Percentiles rank a stretch among this genome's conserved stretches.
These are phyloP conservation scores for Croton laevigatus DNA, from an alignment of 441 rosid species.

Conservation along the genomic window DNA sequence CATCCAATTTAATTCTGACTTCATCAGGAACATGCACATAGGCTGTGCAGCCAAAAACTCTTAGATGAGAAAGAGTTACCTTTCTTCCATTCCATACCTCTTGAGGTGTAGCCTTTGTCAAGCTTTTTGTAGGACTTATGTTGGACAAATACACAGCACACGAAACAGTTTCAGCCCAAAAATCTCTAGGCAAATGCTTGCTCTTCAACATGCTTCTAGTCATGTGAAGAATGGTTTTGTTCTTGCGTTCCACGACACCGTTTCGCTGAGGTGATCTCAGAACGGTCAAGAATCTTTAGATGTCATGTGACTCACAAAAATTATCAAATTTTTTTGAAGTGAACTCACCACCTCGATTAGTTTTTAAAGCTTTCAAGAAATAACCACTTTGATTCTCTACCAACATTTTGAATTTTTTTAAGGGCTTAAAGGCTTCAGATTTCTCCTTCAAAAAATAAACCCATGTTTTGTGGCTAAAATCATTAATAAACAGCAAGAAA, in stretches of 20 bases:
- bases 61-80: background rate
- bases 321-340: background rate
- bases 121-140: too few species aligned
- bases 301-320: background rate
- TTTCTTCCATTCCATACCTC: background rate
- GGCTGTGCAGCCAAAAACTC: background rate
- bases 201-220: background rate
- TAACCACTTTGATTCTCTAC: too few species aligned
- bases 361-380: too few species aligned
- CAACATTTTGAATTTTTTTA: background rate
- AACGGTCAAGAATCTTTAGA: background rate
- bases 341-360: too few species aligned
- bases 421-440: background rate
- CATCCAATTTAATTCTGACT: too few species aligned
- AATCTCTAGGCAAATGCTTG: constrained; percentile 6
- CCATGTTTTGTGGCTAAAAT: background rate
- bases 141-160: too few species aligned
- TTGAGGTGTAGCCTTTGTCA: background rate
- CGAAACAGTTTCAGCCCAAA: too few species aligned
- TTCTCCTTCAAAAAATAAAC: too few species aligned
- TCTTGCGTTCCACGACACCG: too few species aligned
- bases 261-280: background rate
- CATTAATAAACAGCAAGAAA: background rate
- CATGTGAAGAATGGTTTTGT: background rate
- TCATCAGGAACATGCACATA: background rate